Evolutionary conservation across 176 grass and related monocot genomes (phyloP).

Genomic region (Pharus latifolius): DNA sequence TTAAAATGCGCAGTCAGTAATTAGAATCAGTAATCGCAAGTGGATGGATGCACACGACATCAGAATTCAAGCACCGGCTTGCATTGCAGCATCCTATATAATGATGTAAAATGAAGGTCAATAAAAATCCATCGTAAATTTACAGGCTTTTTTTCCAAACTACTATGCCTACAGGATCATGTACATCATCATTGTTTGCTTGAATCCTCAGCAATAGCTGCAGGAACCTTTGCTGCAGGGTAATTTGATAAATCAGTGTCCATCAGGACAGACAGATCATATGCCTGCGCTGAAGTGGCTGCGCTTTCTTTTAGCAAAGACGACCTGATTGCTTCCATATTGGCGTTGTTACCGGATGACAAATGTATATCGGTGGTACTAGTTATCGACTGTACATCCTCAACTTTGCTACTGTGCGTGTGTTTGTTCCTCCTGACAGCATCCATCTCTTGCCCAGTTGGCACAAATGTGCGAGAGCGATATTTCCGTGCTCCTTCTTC

Average conservation of each 20-base stretch:
- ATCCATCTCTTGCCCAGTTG: slow-evolving; percentile 50
- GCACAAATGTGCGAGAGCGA: slow-evolving; percentile 47
- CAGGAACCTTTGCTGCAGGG: slow-evolving; percentile 34
- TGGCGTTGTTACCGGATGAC: slow-evolving; percentile 2
- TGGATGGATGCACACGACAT: too few relatives aligned
- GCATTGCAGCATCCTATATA: too few relatives aligned
- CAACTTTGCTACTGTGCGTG: not conserved
- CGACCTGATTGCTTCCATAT: slow-evolving; percentile 43
- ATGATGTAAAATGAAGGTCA: too few relatives aligned
- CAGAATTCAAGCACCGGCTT: too few relatives aligned
- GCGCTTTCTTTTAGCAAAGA: slow-evolving; percentile 41
- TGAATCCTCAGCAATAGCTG: slow-evolving; percentile 22
- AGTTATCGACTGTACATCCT: slow-evolving; percentile 22
- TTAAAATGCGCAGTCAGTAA: too few relatives aligned
- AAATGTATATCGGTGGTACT: not conserved
- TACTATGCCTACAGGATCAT: too few relatives aligned
- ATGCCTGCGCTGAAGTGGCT: slow-evolving; percentile 22
- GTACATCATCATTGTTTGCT: slow-evolving; percentile 21
- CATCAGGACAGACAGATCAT: slow-evolving; percentile 31
- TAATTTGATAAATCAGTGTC: slow-evolving; percentile 41
- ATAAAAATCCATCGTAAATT: too few relatives aligned
- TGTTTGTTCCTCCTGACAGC: slow-evolving; percentile 36
- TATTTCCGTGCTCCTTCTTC: slow-evolving; percentile 36
- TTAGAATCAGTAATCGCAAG: too few relatives aligned
- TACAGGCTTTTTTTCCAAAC: too few relatives aligned